Evolutionary conservation across 768 basidiomycete genomes (phyloP).

Genomic region (Kwoniella botswanensis): DNA sequence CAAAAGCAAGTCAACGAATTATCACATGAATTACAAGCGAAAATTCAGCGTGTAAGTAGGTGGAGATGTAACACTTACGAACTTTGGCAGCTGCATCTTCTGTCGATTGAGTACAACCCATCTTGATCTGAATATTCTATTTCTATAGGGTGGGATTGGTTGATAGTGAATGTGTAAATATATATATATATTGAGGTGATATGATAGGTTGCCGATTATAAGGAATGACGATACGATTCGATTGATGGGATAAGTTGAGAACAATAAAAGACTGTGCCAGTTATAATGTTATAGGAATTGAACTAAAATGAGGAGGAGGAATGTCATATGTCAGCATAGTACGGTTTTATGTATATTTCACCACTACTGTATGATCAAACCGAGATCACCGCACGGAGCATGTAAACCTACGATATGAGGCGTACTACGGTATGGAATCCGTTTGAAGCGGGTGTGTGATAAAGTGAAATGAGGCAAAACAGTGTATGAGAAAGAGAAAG

Average conservation of each 20-base stretch:
- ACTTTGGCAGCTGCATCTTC: slow-evolving; percentile 55
- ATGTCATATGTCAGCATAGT: background rate
- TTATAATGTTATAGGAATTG: background rate
- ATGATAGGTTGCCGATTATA: background rate
- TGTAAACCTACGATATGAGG: background rate
- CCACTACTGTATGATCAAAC: background rate
- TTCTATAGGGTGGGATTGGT: background rate
- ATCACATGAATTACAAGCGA: background rate
- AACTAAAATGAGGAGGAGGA: background rate
- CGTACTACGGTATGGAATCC: background rate
- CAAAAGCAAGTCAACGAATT: too few relatives aligned
- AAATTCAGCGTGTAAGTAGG: background rate
- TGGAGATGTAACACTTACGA: slow-evolving; percentile 32
- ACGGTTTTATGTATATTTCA: background rate
- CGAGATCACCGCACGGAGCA: background rate
- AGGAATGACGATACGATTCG: background rate
- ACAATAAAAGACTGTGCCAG: background rate
- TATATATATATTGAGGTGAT: background rate
- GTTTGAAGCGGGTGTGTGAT: background rate
- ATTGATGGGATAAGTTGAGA: background rate
- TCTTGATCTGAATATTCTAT: slow-evolving; percentile 22
- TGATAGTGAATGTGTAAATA: background rate
- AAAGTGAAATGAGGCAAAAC: background rate
- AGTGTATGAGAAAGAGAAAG: background rate
- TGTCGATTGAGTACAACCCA: slow-evolving; percentile 56